Evolutionary conservation across 768 basidiomycete species (phyloP).

Genomic region (Lactarius hatsudake): DNA sequence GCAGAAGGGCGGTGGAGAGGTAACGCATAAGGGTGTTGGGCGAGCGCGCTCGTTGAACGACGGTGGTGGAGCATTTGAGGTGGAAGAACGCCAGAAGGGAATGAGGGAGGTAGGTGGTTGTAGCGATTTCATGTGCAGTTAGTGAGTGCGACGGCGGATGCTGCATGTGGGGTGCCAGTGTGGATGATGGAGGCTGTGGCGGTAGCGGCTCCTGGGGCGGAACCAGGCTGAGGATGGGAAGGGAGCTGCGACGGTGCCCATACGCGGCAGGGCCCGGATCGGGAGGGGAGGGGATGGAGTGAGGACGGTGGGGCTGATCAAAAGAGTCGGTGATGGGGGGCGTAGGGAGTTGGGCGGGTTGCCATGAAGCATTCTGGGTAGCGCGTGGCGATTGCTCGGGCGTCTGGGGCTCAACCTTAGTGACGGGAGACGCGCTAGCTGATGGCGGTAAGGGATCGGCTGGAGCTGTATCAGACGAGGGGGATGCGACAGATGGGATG

Average conservation of each 20-base stretch:
- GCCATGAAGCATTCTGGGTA: slow-evolving; percentile 15
- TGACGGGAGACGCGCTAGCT: slow-evolving; percentile 17
- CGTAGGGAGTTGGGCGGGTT: slow-evolving; percentile 13
- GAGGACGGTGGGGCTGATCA: slow-evolving; percentile 8
- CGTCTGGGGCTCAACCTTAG: slow-evolving; percentile 24
- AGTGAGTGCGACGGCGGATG: not conserved
- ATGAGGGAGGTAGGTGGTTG: slow-evolving; percentile 4
- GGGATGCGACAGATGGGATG: not conserved
- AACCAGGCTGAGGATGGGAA: slow-evolving; percentile 21
- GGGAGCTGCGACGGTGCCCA: slow-evolving; percentile 23
- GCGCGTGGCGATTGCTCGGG: slow-evolving; percentile 23
- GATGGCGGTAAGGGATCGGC: slow-evolving; percentile 6
- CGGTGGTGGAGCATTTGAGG: slow-evolving; percentile 23
- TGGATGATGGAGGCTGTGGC: not conserved
- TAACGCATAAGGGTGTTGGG: slow-evolving; percentile 18
- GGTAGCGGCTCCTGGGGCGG: slow-evolving; percentile 18
- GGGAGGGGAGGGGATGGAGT: slow-evolving; percentile 9
- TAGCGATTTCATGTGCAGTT: slow-evolving; percentile 7
- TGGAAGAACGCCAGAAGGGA: slow-evolving; percentile 14
- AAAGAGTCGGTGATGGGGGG: slow-evolving; percentile 6
- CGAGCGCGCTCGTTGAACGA: slow-evolving; percentile 22
- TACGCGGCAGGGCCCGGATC: slow-evolving; percentile 11
- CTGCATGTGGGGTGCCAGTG: not conserved
- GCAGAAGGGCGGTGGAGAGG: slow-evolving; percentile 14
- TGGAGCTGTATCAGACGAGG: slow-evolving; percentile 3